These are phyloP conservation scores for Lentinula raphanica DNA, from an alignment of 768 basidiomycete genomes.

Conservation along the genomic window DNA sequence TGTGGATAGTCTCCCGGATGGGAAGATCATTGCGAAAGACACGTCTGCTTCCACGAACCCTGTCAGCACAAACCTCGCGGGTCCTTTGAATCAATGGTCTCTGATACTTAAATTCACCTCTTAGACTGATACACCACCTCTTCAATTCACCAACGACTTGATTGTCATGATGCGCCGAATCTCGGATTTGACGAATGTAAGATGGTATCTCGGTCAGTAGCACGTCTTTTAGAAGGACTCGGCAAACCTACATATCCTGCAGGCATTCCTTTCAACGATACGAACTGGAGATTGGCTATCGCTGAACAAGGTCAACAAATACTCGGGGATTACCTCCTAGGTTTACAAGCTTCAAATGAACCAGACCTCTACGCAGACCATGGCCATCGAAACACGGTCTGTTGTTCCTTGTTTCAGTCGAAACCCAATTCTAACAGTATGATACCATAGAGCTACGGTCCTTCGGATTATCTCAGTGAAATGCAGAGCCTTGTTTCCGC, in stretches of 20 bases:
- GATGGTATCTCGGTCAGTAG: constrained; percentile 37
- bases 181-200: constrained; percentile 51
- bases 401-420: constrained; percentile 16
- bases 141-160: constrained; percentile 59
- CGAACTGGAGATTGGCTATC: constrained; percentile 50
- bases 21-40: constrained; percentile 47
- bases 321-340: constrained; percentile 62
- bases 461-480: constrained; percentile 47
- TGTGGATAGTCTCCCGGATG: constrained; percentile 44
- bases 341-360: constrained; percentile 65
- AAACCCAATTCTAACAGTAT: constrained; percentile 9
- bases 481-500: constrained; percentile 44
- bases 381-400: constrained; percentile 5
- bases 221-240: not conserved
- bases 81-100: no score
- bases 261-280: constrained; percentile 64
- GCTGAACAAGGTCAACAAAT: constrained; percentile 60
- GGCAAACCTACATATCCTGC: constrained; percentile 9
- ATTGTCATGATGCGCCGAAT: constrained; percentile 64
- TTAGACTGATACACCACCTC: constrained; percentile 2
- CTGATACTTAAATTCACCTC: no score
- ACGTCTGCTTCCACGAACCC: constrained; percentile 28
- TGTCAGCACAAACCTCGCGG: constrained; percentile 23
- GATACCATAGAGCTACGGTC: constrained; percentile 17
- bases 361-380: constrained; percentile 46